Percentiles rank a stretch among this genome's conserved stretches.
These are phyloP conservation scores for Boeremia exigua DNA, from an alignment of 2,329 filamentous ascomycete species.

Conservation along the genomic window DNA sequence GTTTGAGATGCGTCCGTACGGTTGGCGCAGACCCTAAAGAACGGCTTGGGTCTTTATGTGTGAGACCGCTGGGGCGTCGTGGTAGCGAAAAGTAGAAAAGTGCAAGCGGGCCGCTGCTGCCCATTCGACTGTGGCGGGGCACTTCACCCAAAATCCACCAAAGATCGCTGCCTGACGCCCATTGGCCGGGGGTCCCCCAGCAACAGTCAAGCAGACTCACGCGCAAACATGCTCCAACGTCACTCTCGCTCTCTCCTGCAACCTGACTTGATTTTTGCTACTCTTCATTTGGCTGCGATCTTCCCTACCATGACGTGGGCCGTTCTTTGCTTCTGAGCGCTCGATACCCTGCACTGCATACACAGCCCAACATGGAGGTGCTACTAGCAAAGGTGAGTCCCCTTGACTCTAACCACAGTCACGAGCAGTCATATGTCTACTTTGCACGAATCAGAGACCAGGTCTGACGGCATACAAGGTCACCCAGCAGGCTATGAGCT, in stretches of 20 bases:
- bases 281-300: not conserved
- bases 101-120: slow-evolving; percentile 11
- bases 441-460: not conserved
- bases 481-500: slow-evolving; percentile 84
- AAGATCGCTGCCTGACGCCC: slow-evolving; percentile 29
- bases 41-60: slow-evolving; percentile 6
- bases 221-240: slow-evolving; percentile 5
- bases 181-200: slow-evolving; percentile 27
- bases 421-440: not conserved
- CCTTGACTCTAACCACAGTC: slow-evolving; percentile 9
- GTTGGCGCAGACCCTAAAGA: slow-evolving; percentile 15
- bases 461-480: slow-evolving; percentile 53
- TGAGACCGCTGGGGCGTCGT: slow-evolving; percentile 10
- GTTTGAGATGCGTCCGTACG: slow-evolving; percentile 29
- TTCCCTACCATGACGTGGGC: slow-evolving; percentile 6
- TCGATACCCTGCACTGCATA: not conserved
- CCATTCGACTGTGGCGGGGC: slow-evolving; percentile 13
- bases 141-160: slow-evolving; percentile 12
- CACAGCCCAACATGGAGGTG: slow-evolving; percentile 69
- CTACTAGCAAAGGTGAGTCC: slow-evolving; percentile 64
- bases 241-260: not conserved
- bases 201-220: slow-evolving; percentile 14
- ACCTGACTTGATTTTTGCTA: not conserved
- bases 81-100: slow-evolving; percentile 19
- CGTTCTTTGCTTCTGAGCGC: slow-evolving; percentile 2